These are phyloP conservation scores for Dictyostelium brefeldianum DNA, from an alignment of 78 protist species.

Conservation along the genomic window DNA sequence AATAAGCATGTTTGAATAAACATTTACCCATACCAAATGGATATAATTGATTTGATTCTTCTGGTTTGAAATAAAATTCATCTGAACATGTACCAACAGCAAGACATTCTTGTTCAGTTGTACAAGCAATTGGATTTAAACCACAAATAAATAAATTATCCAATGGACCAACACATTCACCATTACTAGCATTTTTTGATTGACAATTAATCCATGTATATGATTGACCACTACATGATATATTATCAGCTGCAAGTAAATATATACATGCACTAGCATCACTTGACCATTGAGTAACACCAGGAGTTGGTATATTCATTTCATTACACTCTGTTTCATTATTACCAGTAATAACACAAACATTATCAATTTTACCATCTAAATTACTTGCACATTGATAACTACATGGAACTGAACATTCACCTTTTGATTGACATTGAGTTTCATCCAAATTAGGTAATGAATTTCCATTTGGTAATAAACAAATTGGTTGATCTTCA, in stretches of 20 bases:
- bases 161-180: constrained; percentile 12
- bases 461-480: neutral
- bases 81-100: neutral
- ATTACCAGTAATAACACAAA: neutral
- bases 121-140: neutral
- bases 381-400: neutral
- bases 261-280: neutral
- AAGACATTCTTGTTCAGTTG: constrained; percentile 1
- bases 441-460: neutral
- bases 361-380: neutral
- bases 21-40: constrained; percentile 13
- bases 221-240: neutral
- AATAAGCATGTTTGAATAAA: neutral
- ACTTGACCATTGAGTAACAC: neutral
- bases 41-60: neutral
- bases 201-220: neutral
- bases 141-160: neutral
- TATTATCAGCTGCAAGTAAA: neutral
- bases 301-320: neutral
- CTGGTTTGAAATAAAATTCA: neutral
- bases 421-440: neutral
- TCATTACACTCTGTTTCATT: neutral
- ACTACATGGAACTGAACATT: neutral
- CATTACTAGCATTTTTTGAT: neutral
- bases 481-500: neutral